Evolutionary conservation across 106 monocot species (phyloP).

Genomic region (Ottelia alismoides): DNA sequence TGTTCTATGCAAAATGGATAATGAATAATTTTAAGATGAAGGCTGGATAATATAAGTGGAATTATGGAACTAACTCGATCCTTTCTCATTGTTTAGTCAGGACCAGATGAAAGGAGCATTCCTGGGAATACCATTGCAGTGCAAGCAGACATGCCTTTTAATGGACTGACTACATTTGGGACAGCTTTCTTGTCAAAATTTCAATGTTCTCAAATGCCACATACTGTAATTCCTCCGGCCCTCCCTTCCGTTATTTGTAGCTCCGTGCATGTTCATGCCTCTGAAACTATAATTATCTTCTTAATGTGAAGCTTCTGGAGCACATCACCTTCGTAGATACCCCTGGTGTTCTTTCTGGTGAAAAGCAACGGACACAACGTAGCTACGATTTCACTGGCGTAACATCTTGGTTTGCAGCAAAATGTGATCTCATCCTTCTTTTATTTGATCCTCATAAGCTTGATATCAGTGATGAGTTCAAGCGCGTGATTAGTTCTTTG

Average conservation of each 20-base stretch:
- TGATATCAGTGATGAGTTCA: conserved; percentile 96
- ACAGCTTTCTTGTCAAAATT: conserved; percentile 88
- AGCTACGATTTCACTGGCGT: conserved; percentile 99
- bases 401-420: conserved; percentile 97
- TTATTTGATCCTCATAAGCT: conserved; percentile 98
- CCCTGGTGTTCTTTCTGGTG: conserved; percentile 94
- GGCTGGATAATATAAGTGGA: too few relatives aligned
- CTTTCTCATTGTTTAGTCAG: conserved; percentile 78
- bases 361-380: conserved; percentile 89
- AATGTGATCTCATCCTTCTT: conserved; percentile 93
- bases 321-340: conserved; percentile 96
- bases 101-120: conserved; percentile 88
- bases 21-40: too few relatives aligned
- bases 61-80: too few relatives aligned
- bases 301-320: conserved; percentile 80
- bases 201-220: conserved; percentile 94
- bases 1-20: too few relatives aligned
- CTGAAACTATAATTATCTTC: too few relatives aligned
- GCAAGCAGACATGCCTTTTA: conserved; percentile 97
- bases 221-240: conserved; percentile 72
- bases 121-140: conserved; percentile 95
- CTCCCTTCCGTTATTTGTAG: too few relatives aligned
- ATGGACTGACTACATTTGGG: conserved; percentile 81
- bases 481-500: conserved; percentile 83
- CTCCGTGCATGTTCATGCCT: too few relatives aligned